Evolutionary conservation across 768 basidiomycete genomes (phyloP).

Genomic region (Omphalotus guepiniiformis): DNA sequence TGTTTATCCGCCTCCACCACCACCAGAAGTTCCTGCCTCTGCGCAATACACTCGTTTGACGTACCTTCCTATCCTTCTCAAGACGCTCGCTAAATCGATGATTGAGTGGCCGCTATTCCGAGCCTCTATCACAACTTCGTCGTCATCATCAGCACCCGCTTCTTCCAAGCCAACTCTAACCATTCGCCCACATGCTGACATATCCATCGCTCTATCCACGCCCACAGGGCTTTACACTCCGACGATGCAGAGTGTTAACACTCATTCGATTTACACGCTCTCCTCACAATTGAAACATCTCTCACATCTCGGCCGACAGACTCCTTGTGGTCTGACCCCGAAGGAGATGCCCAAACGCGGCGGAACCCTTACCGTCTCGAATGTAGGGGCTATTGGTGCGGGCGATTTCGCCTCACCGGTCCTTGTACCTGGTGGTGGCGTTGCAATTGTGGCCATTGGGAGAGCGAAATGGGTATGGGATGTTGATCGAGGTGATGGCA

Average conservation of each 20-base stretch:
- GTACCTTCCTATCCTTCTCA: slow-evolving; percentile 79
- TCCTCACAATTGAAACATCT: slow-evolving; percentile 59
- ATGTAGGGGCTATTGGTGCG: slow-evolving; percentile 75
- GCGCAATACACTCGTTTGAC: slow-evolving; percentile 66
- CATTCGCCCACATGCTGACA: slow-evolving; percentile 70
- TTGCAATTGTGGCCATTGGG: slow-evolving; percentile 82
- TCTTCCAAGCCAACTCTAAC: slow-evolving; percentile 60
- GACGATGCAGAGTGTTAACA: slow-evolving; percentile 53
- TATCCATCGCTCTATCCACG: slow-evolving; percentile 73
- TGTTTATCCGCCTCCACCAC: slow-evolving; percentile 38
- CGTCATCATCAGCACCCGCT: slow-evolving; percentile 24
- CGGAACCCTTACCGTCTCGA: slow-evolving; percentile 77
- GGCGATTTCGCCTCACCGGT: slow-evolving; percentile 72
- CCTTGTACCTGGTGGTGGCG: slow-evolving; percentile 76
- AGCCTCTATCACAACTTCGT: slow-evolving; percentile 56
- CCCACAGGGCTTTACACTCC: slow-evolving; percentile 84
- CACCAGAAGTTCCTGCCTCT: slow-evolving; percentile 41
- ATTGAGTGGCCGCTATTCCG: slow-evolving; percentile 82
- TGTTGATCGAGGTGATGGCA: slow-evolving; percentile 44
- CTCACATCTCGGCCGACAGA: slow-evolving; percentile 60
- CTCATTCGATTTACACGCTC: slow-evolving; percentile 53
- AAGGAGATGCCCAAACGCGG: slow-evolving; percentile 72
- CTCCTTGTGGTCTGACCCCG: slow-evolving; percentile 58
- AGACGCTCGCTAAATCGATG: slow-evolving; percentile 78
- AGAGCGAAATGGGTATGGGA: slow-evolving; percentile 77